These are phyloP conservation scores for Diutina siamensis DNA, from an alignment of 1,139 yeast species.

Conservation along the genomic window DNA sequence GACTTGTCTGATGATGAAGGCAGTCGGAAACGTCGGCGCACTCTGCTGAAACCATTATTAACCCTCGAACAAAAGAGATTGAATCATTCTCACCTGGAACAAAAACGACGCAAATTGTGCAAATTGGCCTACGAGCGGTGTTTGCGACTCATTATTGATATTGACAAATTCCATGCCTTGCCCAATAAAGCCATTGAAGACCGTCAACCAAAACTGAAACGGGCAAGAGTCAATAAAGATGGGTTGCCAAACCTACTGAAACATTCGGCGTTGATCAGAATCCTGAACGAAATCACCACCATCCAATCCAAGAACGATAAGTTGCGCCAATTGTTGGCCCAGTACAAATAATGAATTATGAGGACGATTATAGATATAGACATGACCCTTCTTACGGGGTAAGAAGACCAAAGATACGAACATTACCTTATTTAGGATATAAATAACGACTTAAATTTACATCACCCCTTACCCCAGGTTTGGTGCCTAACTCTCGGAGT, in stretches of 20 bases:
- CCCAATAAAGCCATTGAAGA: conserved; percentile 9
- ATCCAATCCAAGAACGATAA: conserved; percentile 25
- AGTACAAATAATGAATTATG: conserved; percentile 3
- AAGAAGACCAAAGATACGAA: background rate
- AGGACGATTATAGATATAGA: conserved; percentile 4
- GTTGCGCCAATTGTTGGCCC: conserved; percentile 14
- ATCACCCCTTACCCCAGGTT: background rate
- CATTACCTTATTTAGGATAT: too few relatives aligned
- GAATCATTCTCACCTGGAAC: conserved; percentile 69
- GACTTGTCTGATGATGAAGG: conserved; percentile 10
- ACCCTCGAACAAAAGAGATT: conserved; percentile 57
- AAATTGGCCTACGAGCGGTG: conserved; percentile 51
- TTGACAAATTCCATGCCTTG: conserved; percentile 24
- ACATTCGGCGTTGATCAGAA: conserved; percentile 34
- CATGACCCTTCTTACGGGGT: background rate
- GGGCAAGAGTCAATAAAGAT: conserved; percentile 32
- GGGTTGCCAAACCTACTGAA: conserved; percentile 38
- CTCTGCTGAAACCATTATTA: conserved; percentile 35
- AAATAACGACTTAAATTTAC: too few relatives aligned
- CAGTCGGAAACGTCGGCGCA: conserved; percentile 19
- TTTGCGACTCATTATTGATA: conserved; percentile 28
- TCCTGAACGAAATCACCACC: conserved; percentile 28
- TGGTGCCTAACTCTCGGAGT: too few relatives aligned
- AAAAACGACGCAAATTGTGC: conserved; percentile 61
- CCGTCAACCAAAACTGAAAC: conserved; percentile 19